These are phyloP conservation scores for Penicillium hesseltinei DNA, from an alignment of 2,329 filamentous ascomycete genomes.

Conservation along the genomic window DNA sequence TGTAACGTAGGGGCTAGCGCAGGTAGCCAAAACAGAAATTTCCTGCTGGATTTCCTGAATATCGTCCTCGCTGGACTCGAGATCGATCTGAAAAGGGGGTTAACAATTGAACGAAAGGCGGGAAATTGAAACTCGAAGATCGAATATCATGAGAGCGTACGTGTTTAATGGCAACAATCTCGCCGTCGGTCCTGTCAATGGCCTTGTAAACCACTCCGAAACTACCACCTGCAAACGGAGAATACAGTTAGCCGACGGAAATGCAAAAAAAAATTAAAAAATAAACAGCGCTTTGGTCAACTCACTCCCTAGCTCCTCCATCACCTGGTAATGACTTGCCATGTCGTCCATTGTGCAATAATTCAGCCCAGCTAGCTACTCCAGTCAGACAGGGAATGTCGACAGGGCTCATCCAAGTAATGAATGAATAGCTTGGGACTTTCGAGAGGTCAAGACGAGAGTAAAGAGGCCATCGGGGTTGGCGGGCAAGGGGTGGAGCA, in stretches of 20 bases:
- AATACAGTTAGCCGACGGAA: slow-evolving; percentile 16
- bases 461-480: slow-evolving; percentile 8
- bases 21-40: slow-evolving; percentile 91
- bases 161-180: slow-evolving; percentile 95
- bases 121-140: background rate
- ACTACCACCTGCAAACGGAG: slow-evolving; percentile 67
- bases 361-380: slow-evolving; percentile 18
- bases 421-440: slow-evolving; percentile 10
- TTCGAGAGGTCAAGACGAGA: slow-evolving; percentile 1
- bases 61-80: slow-evolving; percentile 97
- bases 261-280: slow-evolving; percentile 1
- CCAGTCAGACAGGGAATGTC: slow-evolving; percentile 19
- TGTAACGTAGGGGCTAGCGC: slow-evolving; percentile 88
- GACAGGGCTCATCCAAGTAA: slow-evolving; percentile 13
- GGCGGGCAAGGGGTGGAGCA: slow-evolving; percentile 24
- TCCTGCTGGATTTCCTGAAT: slow-evolving; percentile 98
- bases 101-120: slow-evolving; percentile 6
- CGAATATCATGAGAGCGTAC: slow-evolving; percentile 52
- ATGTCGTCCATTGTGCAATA: slow-evolving; percentile 51
- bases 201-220: slow-evolving; percentile 98
- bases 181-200: slow-evolving; percentile 84
- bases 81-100: slow-evolving; percentile 70
- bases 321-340: slow-evolving; percentile 85
- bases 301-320: slow-evolving; percentile 94
- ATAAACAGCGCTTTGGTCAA: slow-evolving; percentile 25